A percentile compares a stretch with the other conserved stretches of the same genome.
These are phyloP conservation scores for Candida buenavistaensis DNA, from an alignment of 1,139 yeast genomes.

Conservation along the genomic window DNA sequence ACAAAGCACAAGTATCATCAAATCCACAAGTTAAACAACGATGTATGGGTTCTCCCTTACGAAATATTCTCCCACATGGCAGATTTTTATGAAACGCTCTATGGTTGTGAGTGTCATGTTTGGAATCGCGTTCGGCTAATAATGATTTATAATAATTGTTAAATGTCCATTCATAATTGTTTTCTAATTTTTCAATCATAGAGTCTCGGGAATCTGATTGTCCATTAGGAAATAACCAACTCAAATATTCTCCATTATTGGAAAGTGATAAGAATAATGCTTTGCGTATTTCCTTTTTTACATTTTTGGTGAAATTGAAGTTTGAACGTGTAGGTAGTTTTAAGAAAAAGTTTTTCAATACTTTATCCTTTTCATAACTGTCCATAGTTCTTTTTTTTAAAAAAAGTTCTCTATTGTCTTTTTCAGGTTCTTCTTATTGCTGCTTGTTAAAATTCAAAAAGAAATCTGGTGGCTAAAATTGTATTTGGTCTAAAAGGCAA, in stretches of 20 bases:
- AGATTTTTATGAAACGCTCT: constrained; percentile 61
- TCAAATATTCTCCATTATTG: constrained; percentile 46
- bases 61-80: constrained; percentile 76
- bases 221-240: constrained; percentile 48
- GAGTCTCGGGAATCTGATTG: constrained; percentile 8
- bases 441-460: neutral
- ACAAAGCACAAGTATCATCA: constrained; percentile 86
- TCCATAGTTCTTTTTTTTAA: constrained; percentile 4
- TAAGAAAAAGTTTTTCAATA: constrained; percentile 29
- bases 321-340: constrained; percentile 32
- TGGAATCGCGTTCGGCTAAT: constrained; percentile 21
- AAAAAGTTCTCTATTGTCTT: neutral
- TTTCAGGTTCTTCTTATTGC: neutral
- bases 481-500: too few relatives aligned
- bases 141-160: constrained; percentile 28
- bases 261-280: constrained; percentile 55
- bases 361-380: constrained; percentile 6
- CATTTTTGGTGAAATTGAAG: constrained; percentile 35
- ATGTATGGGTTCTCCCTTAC: constrained; percentile 85
- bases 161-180: constrained; percentile 39
- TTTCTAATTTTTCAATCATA: constrained; percentile 25
- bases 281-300: constrained; percentile 44
- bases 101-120: constrained; percentile 27
- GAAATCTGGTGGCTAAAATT: constrained; percentile 6
- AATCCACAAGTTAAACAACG: constrained; percentile 81